These are phyloP conservation scores for Colletotrichum phormii DNA, from an alignment of 2,329 filamentous ascomycete species.

Conservation along the genomic window DNA sequence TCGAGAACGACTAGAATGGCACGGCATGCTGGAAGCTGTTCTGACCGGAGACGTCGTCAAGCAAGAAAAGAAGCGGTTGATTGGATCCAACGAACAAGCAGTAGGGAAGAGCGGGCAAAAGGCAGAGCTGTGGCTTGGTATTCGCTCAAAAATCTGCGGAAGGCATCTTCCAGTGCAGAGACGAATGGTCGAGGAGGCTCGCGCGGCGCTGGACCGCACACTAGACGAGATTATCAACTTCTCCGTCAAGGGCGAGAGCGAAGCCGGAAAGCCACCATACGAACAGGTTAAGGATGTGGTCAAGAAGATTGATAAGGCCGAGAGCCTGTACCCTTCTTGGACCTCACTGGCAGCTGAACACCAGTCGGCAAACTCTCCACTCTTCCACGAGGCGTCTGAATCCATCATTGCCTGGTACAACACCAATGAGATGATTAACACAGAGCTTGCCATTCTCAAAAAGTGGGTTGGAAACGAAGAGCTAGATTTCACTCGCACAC, in stretches of 20 bases:
- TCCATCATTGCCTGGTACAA: conserved; percentile 97
- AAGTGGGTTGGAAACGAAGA: conserved; percentile 98
- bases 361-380: conserved; percentile 78
- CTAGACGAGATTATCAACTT: conserved; percentile 94
- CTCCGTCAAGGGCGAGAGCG: conserved; percentile 91
- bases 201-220: conserved; percentile 76
- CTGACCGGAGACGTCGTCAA: conserved; percentile 96
- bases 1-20: conserved; percentile 94
- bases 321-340: conserved; percentile 86
- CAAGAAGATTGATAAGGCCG: conserved; percentile 88
- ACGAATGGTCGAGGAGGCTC: conserved; percentile 88
- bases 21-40: conserved; percentile 96
- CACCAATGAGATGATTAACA: conserved; percentile 95
- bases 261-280: conserved; percentile 87
- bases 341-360: conserved; percentile 80
- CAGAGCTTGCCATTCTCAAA: conserved; percentile 88
- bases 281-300: conserved; percentile 93
- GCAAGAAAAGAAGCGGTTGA: conserved; percentile 96
- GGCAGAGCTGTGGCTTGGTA: conserved; percentile 87
- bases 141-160: conserved; percentile 86
- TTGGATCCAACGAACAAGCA: conserved; percentile 76
- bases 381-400: conserved; percentile 86
- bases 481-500: conserved; percentile 86
- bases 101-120: conserved; percentile 75
- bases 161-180: conserved; percentile 86